Evolutionary conservation across 768 basidiomycete species (phyloP), one percentile per base, ranked within the genome.

Genomic region (Nidularia sp.): DNA sequence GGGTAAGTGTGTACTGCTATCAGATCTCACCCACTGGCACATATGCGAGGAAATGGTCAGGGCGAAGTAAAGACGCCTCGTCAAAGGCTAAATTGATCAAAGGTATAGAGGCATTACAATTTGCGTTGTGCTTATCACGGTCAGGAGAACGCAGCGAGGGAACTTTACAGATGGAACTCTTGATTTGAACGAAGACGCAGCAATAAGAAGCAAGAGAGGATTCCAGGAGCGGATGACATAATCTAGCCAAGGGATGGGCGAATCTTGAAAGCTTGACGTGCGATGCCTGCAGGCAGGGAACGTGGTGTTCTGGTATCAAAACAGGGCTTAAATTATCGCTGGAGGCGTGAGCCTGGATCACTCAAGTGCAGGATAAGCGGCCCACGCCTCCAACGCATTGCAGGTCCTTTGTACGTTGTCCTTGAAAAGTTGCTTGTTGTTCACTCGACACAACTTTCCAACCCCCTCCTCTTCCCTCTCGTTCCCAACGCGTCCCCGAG

Each of bases 251-350:
- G 65, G 57, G 68, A 64, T 55, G 64, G 55, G 62, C 55, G 69
- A 66, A 67, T 66, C 63, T 64, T 72, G 74, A 73, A 64, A 69
- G 57, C 65, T 62, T 56, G 25, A 25, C 25, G 3, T 25, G 25
- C 25, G 61, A 64, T 79, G 84, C 85, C 84, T 86, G 83, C 83
- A 86, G 85, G 85, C 85, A 83, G 70, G 73, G 76, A 85, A 85
- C 85, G 85, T 87, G 78, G 70, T 71, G 79, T 69, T 69, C 67
- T 72, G 67, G 68, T 72, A 81, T 83, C 79, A 77, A 80, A 85
- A 61, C 59, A 56, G 55, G 57, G 60, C 63, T 70, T 61, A 64
- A 69, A 70, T 73, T 75, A 73, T 74, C 64, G 58, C 67, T 68
- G 66, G 64, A 67, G 66, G 55, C 54, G 61, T 71, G 71, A 69